Conservation (phyloP, 1,284 basidiomycete species). For the Psilocybe mexicana region DNA sequence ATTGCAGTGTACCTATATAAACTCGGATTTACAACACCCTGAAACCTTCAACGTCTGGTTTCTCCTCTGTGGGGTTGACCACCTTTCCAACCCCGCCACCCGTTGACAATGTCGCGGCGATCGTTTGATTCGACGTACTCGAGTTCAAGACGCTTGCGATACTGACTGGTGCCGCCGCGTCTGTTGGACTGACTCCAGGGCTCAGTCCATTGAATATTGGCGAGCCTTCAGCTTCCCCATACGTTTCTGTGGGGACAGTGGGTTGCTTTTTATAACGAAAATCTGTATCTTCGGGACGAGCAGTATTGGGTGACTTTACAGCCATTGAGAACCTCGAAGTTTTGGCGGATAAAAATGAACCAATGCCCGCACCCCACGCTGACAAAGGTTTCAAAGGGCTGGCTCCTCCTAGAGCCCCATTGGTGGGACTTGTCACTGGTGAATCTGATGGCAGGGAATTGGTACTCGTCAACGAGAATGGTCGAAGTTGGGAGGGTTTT, state of each 20-base stretch:
- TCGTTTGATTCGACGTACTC: slow-evolving; percentile 8
- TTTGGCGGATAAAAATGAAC: slow-evolving; percentile 53
- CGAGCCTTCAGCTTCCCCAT: slow-evolving; percentile 23
- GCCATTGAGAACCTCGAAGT: slow-evolving; percentile 33
- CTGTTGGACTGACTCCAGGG: slow-evolving; percentile 24
- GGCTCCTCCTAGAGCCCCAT: slow-evolving; percentile 19
- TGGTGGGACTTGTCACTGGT: slow-evolving; percentile 15
- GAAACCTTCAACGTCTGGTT: neutral
- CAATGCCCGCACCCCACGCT: slow-evolving; percentile 60
- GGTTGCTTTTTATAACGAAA: slow-evolving; percentile 13
- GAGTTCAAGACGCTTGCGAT: slow-evolving; percentile 21
- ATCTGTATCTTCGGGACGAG: slow-evolving; percentile 11
- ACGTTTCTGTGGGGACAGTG: slow-evolving; percentile 12
- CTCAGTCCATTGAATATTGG: slow-evolving; percentile 28
- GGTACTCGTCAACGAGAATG: slow-evolving; percentile 29
- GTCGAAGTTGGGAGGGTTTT: slow-evolving; percentile 27
- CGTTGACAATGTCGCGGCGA: neutral
- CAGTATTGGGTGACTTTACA: slow-evolving; percentile 21
- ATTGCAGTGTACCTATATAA: neutral
- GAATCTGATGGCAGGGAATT: slow-evolving; percentile 22
- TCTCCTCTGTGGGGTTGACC: neutral
- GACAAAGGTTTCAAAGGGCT: slow-evolving; percentile 39
- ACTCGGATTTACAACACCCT: neutral
- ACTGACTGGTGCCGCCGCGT: slow-evolving; percentile 8
- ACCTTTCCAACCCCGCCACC: neutral